These are phyloP conservation scores for Brassica cretica DNA, from an alignment of 345 rosid species.

Conservation along the genomic window DNA sequence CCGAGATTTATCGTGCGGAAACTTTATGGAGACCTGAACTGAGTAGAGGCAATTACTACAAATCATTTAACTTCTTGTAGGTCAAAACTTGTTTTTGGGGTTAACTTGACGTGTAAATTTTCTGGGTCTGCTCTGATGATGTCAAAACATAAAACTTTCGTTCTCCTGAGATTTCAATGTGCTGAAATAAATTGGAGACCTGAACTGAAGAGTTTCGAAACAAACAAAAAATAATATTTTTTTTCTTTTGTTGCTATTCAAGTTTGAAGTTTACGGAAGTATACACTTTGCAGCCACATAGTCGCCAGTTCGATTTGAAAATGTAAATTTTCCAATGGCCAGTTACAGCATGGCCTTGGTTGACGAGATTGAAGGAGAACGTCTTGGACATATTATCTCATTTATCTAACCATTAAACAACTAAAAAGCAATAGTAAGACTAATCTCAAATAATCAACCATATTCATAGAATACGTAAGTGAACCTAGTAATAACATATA, in stretches of 20 bases:
- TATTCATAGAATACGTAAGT: no score
- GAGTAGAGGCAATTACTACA: conserved; percentile 23
- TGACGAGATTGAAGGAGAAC: neutral
- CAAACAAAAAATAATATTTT: no score
- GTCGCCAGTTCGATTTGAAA: neutral
- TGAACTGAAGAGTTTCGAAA: conserved; percentile 32
- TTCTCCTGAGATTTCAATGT: conserved; percentile 33
- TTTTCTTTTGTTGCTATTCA: no score
- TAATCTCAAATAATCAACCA: no score
- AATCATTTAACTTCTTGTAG: neutral
- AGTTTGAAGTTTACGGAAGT: no score
- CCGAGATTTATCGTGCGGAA: conserved; percentile 34
- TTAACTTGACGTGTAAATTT: neutral
- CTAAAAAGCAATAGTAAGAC: no score
- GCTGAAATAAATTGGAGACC: conserved; percentile 37
- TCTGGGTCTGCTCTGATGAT: conserved; percentile 21
- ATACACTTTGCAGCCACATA: neutral
- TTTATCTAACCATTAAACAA: neutral
- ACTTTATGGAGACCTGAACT: conserved; percentile 43
- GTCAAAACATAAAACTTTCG: conserved; percentile 34
- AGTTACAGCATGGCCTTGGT: neutral
- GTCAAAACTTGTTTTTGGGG: neutral
- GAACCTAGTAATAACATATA: neutral
- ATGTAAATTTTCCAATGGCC: neutral
- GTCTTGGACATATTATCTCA: neutral